A percentile compares a stretch with the other conserved stretches of the same genome.
These are phyloP conservation scores for Diaporthe helianthi DNA, from an alignment of 2,329 filamentous ascomycete species.

Conservation along the genomic window DNA sequence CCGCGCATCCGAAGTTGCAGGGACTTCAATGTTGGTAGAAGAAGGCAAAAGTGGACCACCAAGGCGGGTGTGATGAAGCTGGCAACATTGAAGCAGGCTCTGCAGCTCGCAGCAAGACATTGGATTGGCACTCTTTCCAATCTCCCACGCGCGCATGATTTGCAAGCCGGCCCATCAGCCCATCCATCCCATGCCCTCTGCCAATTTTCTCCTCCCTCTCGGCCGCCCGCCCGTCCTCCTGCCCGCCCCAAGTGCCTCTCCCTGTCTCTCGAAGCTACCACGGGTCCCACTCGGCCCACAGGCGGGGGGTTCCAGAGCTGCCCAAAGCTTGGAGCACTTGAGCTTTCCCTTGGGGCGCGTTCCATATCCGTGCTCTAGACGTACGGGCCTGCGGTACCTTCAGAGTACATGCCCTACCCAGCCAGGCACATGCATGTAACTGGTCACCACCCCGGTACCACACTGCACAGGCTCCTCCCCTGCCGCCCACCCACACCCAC, in stretches of 20 bases:
- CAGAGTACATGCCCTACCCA: background rate
- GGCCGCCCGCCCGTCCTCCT: background rate
- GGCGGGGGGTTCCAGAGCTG: conserved; percentile 9
- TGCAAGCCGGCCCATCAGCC: background rate
- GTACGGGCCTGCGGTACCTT: background rate
- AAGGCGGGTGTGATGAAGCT: conserved; percentile 3
- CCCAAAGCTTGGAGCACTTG: conserved; percentile 23
- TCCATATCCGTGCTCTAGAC: conserved; percentile 7
- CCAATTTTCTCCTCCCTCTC: background rate
- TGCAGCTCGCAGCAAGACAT: conserved; percentile 5
- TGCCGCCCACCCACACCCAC: background rate
- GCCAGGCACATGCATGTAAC: background rate
- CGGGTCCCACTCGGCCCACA: conserved; percentile 14
- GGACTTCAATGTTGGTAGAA: conserved; percentile 11
- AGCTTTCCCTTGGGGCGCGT: background rate
- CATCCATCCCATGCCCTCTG: background rate
- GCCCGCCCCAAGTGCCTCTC: background rate
- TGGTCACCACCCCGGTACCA: background rate
- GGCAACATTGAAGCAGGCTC: background rate
- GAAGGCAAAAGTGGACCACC: conserved; percentile 8
- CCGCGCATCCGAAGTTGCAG: conserved; percentile 16
- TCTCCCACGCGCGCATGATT: background rate
- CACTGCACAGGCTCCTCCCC: too few species aligned
- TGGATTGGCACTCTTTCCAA: conserved; percentile 6
- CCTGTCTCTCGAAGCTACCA: conserved; percentile 18